These are phyloP conservation scores for Knufia petricola DNA, from an alignment of 2,329 filamentous ascomycete genomes.

Conservation along the genomic window DNA sequence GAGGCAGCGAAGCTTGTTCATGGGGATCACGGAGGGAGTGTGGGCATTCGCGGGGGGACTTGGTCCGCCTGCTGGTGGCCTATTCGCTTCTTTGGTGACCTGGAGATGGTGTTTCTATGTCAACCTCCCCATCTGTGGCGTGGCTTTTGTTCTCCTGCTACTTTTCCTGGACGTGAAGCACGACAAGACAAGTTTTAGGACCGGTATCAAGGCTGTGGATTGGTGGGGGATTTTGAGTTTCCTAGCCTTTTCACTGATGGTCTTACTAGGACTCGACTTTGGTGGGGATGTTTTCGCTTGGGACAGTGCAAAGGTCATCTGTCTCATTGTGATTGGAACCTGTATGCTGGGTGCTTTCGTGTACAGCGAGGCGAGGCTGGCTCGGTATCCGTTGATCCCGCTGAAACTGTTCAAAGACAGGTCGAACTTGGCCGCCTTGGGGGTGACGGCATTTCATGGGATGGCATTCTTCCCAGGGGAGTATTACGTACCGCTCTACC, in stretches of 20 bases:
- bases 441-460: constrained; percentile 34
- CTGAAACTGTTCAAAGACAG: constrained; percentile 4
- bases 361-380: constrained; percentile 54
- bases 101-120: constrained; percentile 49
- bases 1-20: constrained; percentile 38
- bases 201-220: constrained; percentile 34
- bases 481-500: constrained; percentile 35
- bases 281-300: constrained; percentile 45
- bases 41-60: constrained; percentile 47
- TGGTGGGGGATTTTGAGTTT: constrained; percentile 52
- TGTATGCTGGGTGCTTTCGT: constrained; percentile 45
- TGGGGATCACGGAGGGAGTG: constrained; percentile 44
- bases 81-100: constrained; percentile 28
- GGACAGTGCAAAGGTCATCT: constrained; percentile 46
- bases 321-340: constrained; percentile 43
- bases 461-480: constrained; percentile 41
- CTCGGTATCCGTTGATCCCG: constrained; percentile 31
- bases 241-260: constrained; percentile 70
- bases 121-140: constrained; percentile 42
- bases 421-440: constrained; percentile 38
- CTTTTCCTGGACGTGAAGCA: constrained; percentile 45
- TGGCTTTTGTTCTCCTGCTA: constrained; percentile 40
- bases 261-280: constrained; percentile 73
- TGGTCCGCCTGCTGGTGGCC: constrained; percentile 45
- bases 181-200: constrained; percentile 22